A percentile compares a stretch with the other conserved stretches of the same genome.
Conservation (phyloP, 2,329 filamentous ascomycete species). For the Fusarium duplospermum region DNA sequence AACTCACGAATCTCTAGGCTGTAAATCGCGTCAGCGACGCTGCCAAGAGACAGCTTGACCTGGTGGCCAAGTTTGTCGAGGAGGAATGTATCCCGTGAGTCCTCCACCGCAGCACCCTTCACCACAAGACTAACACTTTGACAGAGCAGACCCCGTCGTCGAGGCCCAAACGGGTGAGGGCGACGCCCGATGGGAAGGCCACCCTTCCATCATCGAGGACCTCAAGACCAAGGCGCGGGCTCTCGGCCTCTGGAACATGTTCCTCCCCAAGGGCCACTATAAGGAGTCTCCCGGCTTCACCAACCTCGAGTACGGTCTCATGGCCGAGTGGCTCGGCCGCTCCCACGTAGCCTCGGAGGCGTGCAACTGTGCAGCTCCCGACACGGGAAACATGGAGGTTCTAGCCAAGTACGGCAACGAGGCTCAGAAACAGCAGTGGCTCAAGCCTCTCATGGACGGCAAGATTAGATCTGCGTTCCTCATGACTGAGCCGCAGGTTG, state of each 20-base stretch:
- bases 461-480: slow-evolving; percentile 90
- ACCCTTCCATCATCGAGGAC: slow-evolving; percentile 86
- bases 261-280: slow-evolving; percentile 94
- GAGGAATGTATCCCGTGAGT: slow-evolving; percentile 88
- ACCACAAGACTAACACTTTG: slow-evolving; percentile 14
- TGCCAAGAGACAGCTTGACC: slow-evolving; percentile 85
- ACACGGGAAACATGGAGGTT: slow-evolving; percentile 97
- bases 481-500: slow-evolving; percentile 93
- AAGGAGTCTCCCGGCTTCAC: slow-evolving; percentile 93
- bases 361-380: slow-evolving; percentile 89
- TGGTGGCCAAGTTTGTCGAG: slow-evolving; percentile 95
- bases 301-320: slow-evolving; percentile 96
- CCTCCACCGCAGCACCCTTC: background rate
- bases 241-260: slow-evolving; percentile 98
- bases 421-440: slow-evolving; percentile 85
- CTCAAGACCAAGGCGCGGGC: slow-evolving; percentile 86
- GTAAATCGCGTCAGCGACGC: slow-evolving; percentile 78
- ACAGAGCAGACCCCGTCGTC: slow-evolving; percentile 81
- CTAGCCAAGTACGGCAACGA: slow-evolving; percentile 91
- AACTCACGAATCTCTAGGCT: slow-evolving; percentile 49
- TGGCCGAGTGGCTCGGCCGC: slow-evolving; percentile 95
- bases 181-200: slow-evolving; percentile 79
- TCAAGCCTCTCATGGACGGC: slow-evolving; percentile 83
- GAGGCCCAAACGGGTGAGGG: slow-evolving; percentile 83
- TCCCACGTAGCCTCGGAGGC: slow-evolving; percentile 86